These are phyloP conservation scores for Oldenlandia corymbosa DNA, from an alignment of 257 asterid genomes.

Conservation along the genomic window DNA sequence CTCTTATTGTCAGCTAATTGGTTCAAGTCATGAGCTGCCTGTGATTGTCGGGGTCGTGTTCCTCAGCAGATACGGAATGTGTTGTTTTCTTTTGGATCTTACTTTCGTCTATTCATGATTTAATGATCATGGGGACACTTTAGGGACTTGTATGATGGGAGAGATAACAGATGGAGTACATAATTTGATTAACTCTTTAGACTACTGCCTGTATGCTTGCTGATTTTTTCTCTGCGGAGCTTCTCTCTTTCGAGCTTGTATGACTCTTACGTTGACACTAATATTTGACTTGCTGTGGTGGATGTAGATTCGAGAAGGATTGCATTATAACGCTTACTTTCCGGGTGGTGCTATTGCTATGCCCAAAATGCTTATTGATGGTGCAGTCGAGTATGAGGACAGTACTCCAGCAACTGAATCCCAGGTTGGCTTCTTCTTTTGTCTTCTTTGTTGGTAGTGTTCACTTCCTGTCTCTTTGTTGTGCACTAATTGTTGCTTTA, in stretches of 20 bases:
- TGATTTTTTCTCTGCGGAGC: too few relatives aligned
- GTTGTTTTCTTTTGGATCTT: neutral
- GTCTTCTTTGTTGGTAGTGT: neutral
- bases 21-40: neutral
- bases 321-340: slow-evolving; percentile 77
- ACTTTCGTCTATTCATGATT: neutral
- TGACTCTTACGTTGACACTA: slow-evolving; percentile 13
- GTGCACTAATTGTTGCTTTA: slow-evolving; percentile 9
- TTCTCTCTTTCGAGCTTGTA: neutral
- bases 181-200: neutral
- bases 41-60: neutral
- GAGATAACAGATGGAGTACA: neutral
- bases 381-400: slow-evolving; percentile 79
- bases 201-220: neutral
- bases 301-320: slow-evolving; percentile 65
- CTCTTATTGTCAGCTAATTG: too few relatives aligned
- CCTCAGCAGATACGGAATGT: neutral
- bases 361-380: slow-evolving; percentile 85
- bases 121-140: neutral
- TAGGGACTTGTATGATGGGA: neutral
- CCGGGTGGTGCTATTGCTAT: slow-evolving; percentile 88
- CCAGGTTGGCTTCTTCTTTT: slow-evolving; percentile 34
- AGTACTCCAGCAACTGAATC: slow-evolving; percentile 82
- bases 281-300: slow-evolving; percentile 12
- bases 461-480: neutral